Conservation (phyloP, 169 alveolate genomes). For the Plasmodium billcollinsi region DNA sequence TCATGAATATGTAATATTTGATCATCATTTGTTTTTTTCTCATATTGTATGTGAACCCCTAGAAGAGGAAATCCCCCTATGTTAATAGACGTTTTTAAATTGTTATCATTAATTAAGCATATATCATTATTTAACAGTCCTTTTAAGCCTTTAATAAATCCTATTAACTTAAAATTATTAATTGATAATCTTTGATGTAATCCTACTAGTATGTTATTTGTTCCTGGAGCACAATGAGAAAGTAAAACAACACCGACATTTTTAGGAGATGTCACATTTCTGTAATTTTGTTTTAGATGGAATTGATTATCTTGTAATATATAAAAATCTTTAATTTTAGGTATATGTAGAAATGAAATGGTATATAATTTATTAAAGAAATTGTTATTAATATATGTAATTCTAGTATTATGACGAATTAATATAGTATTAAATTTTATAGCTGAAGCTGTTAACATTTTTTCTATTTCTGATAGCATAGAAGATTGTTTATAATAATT, state of each 20-base stretch:
- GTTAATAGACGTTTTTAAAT: constrained; percentile 15
- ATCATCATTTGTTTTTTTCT: not conserved
- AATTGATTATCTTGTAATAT: not conserved
- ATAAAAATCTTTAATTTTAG: constrained; percentile 16
- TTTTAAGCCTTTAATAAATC: constrained; percentile 23
- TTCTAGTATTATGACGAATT: constrained; percentile 30
- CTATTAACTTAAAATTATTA: constrained; percentile 29
- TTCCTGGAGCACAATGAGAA: constrained; percentile 37
- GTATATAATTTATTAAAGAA: constrained; percentile 25
- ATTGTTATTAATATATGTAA: constrained; percentile 13
- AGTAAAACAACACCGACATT: constrained; percentile 36
- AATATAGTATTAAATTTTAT: constrained; percentile 44
- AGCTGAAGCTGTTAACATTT: constrained; percentile 1
- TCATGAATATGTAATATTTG: not conserved
- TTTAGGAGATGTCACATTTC: not conserved
- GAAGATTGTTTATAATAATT: not conserved
- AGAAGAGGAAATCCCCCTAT: constrained; percentile 40
- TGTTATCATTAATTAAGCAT: constrained; percentile 32
- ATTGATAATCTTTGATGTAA: constrained; percentile 42
- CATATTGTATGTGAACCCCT: constrained; percentile 13
- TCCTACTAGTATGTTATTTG: constrained; percentile 38
- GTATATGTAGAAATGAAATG: constrained; percentile 19
- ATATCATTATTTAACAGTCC: constrained; percentile 36
- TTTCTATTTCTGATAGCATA: constrained; percentile 24
- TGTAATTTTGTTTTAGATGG: constrained; percentile 1